Conservation (phyloP, 2,329 filamentous ascomycete species). For the Cladophialophora exuberans region DNA sequence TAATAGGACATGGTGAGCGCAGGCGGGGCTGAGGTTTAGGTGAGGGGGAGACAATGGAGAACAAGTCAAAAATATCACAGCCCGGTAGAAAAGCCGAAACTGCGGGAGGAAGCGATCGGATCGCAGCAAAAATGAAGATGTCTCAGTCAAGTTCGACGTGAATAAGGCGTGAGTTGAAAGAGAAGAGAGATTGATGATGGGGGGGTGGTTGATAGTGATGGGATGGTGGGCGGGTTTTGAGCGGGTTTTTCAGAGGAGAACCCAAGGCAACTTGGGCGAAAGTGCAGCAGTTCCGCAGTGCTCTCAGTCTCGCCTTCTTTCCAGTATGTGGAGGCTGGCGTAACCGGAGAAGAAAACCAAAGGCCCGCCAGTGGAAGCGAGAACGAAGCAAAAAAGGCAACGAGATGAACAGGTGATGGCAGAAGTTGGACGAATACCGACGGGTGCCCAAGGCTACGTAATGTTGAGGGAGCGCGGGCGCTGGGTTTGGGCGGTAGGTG, state of each 20-base stretch:
- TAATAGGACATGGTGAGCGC: constrained; percentile 46
- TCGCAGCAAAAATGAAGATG: constrained; percentile 23
- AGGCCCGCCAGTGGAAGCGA: constrained; percentile 5
- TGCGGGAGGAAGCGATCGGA: constrained; percentile 27
- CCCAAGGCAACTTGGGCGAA: too few species aligned
- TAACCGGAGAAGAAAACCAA: constrained; percentile 10
- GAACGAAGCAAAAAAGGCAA: constrained; percentile 1
- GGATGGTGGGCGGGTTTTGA: constrained; percentile 12
- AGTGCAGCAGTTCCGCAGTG: too few species aligned
- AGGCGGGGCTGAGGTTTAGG: constrained; percentile 4
- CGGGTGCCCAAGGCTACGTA: not conserved
- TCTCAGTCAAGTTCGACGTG: not conserved
- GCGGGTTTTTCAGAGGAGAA: not conserved
- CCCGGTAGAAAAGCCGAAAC: constrained; percentile 27
- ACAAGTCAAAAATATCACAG: constrained; percentile 19
- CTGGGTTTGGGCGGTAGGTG: not conserved
- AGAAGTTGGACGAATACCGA: not conserved
- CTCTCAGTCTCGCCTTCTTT: too few species aligned
- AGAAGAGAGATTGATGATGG: not conserved
- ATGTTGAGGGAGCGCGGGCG: not conserved
- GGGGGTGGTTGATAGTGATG: constrained; percentile 1
- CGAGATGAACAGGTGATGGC: not conserved
- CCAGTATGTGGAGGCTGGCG: constrained; percentile 10
- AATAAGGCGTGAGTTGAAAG: not conserved
- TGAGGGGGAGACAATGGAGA: constrained; percentile 17